Evolutionary conservation across 768 basidiomycete genomes (phyloP).

Genomic region (Udeniomyces megalosporus): DNA sequence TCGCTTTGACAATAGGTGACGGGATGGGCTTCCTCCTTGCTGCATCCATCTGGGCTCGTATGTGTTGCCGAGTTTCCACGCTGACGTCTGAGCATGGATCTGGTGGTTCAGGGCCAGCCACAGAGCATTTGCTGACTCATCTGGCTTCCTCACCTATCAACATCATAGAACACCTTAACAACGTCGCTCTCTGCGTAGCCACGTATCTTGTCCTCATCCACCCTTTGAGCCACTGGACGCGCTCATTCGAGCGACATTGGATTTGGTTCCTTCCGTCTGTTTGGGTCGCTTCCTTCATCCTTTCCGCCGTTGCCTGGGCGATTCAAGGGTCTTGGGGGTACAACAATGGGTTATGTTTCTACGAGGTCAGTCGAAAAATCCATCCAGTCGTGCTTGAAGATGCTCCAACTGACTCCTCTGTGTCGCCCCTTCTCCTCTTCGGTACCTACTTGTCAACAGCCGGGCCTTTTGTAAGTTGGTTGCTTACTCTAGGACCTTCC

Average conservation of each 20-base stretch:
- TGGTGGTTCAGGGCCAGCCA: too few species aligned
- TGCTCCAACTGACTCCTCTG: too few species aligned
- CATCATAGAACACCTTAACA: slow-evolving; percentile 30
- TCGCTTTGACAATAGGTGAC: too few species aligned
- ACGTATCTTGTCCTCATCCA: slow-evolving; percentile 31
- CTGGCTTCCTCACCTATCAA: too few species aligned
- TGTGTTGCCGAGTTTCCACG: not conserved
- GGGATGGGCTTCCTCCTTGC: slow-evolving; percentile 5
- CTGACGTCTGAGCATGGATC: not conserved
- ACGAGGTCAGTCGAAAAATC: not conserved
- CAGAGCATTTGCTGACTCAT: too few species aligned
- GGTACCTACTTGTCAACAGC: not conserved
- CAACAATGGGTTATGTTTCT: slow-evolving; percentile 11
- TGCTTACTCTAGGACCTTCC: not conserved
- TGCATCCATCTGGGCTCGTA: slow-evolving; percentile 4
- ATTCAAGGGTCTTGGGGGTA: slow-evolving; percentile 21
- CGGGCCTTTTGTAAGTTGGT: slow-evolving; percentile 11
- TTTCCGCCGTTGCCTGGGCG: slow-evolving; percentile 22
- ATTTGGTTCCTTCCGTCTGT: slow-evolving; percentile 22
- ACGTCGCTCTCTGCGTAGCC: slow-evolving; percentile 25
- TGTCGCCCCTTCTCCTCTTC: too few species aligned
- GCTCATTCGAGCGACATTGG: slow-evolving; percentile 26
- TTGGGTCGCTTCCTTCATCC: slow-evolving; percentile 21
- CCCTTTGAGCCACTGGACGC: slow-evolving; percentile 24
- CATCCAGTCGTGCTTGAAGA: too few species aligned